These are phyloP conservation scores for Cystobasidium sp. DNA, from an alignment of 1,284 basidiomycete genomes.

Conservation along the genomic window DNA sequence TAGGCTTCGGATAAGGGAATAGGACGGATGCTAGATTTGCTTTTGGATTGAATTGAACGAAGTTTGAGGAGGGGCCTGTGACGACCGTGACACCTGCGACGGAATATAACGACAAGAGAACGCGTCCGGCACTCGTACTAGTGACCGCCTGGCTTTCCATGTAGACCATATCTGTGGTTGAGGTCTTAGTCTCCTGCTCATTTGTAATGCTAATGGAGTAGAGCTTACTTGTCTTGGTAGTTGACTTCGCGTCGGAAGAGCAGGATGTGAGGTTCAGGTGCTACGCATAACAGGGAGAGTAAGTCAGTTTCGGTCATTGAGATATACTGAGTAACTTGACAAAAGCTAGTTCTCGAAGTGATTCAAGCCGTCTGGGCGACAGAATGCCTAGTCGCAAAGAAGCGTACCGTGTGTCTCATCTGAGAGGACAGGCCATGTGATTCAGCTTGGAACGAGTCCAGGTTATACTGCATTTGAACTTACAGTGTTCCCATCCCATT, in stretches of 20 bases:
- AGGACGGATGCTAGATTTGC: no score
- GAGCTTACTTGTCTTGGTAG: constrained; percentile 38
- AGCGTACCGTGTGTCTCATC: constrained; percentile 30
- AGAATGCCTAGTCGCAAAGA: not conserved
- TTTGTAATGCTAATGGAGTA: no score
- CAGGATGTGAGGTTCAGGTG: constrained; percentile 51
- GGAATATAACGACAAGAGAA: no score
- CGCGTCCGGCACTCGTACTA: not conserved
- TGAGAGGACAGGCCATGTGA: not conserved
- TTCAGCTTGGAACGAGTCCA: not conserved
- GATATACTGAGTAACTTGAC: no score
- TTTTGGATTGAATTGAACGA: no score
- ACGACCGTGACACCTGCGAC: no score
- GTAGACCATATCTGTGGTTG: constrained; percentile 28
- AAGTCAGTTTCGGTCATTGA: no score
- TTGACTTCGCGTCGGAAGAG: constrained; percentile 51
- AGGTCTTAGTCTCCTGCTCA: not conserved
- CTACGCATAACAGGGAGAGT: constrained; percentile 6
- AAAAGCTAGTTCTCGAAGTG: not conserved
- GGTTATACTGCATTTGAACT: not conserved
- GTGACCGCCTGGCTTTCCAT: constrained; percentile 32
- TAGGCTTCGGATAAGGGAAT: no score
- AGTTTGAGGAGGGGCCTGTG: no score
- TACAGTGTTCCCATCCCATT: constrained; percentile 50
- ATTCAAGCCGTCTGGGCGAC: not conserved